A percentile compares a stretch with the other conserved stretches of the same genome.
Evolutionary conservation across 805 yeast genomes (phyloP).

Genomic region (Starmerella scarabaei): DNA sequence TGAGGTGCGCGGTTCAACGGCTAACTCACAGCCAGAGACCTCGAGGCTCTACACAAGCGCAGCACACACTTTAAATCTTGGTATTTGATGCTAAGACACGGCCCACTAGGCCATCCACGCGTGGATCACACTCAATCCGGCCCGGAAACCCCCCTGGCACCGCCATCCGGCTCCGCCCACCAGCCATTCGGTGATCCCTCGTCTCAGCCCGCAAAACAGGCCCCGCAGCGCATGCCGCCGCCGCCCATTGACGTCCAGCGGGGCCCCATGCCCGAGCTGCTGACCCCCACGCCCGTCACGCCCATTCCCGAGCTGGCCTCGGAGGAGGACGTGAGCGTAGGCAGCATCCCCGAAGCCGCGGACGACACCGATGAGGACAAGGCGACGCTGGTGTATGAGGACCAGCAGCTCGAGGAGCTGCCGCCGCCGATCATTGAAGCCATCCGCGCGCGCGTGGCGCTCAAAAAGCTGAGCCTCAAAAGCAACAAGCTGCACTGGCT

Average conservation of each 20-base stretch:
- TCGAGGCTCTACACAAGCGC: too few relatives aligned
- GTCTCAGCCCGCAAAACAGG: too few relatives aligned
- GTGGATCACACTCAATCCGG: not conserved
- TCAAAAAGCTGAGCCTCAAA: constrained; percentile 38
- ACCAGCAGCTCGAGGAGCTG: constrained; percentile 17
- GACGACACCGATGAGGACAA: constrained; percentile 2
- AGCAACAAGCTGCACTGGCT: constrained; percentile 37
- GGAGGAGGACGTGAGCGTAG: not conserved
- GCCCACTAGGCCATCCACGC: constrained; percentile 2
- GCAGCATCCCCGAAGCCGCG: not conserved
- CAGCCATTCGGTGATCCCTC: too few relatives aligned
- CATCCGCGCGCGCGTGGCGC: constrained; percentile 30
- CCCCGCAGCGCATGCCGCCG: too few relatives aligned
- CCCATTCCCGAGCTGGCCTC: not conserved
- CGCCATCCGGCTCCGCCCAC: too few relatives aligned
- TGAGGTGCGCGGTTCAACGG: too few relatives aligned
- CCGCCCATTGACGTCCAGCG: too few relatives aligned
- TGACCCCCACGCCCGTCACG: not conserved
- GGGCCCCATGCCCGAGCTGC: not conserved
- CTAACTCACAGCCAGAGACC: too few relatives aligned
- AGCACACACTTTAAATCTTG: too few relatives aligned
- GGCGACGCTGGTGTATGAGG: constrained; percentile 13
- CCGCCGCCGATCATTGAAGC: constrained; percentile 31
- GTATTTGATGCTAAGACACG: constrained; percentile 3
- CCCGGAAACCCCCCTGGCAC: too few relatives aligned